Conservation (phyloP, 495 filamentous ascomycete species). For the Lentithecium fluviatile region DNA sequence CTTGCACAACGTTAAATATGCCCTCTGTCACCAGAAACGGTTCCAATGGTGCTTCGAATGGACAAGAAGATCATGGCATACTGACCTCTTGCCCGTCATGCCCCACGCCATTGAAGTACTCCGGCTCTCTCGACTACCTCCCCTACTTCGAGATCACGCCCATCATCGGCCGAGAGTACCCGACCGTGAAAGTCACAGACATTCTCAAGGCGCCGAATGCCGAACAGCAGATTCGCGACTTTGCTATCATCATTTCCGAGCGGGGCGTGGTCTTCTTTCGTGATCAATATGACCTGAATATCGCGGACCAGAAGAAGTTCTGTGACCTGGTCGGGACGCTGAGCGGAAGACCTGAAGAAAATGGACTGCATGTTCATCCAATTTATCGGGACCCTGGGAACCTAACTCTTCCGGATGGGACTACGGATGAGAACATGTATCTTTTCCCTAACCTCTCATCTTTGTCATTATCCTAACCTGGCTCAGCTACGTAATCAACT, state of each 20-base stretch:
- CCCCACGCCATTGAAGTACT: conserved; percentile 27
- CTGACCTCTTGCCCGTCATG: conserved; percentile 22
- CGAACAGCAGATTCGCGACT: conserved; percentile 28
- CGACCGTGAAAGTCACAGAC: conserved; percentile 20
- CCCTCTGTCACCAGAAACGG: background rate
- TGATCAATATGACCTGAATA: conserved; percentile 44
- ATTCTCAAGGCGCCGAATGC: conserved; percentile 22
- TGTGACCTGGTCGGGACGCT: conserved; percentile 45
- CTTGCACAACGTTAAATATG: too few relatives aligned
- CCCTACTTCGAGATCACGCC: conserved; percentile 32
- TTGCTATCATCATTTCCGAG: conserved; percentile 33
- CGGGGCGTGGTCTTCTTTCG: conserved; percentile 42
- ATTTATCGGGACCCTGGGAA: conserved; percentile 47
- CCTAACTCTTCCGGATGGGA: conserved; percentile 46
- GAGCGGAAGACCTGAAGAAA: conserved; percentile 46
- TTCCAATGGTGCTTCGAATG: conserved; percentile 12
- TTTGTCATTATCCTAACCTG: background rate
- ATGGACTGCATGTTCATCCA: conserved; percentile 49
- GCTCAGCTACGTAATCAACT: conserved; percentile 50
- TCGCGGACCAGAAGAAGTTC: conserved; percentile 46
- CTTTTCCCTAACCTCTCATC: background rate
- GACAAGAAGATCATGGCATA: conserved; percentile 18
- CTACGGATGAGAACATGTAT: conserved; percentile 38
- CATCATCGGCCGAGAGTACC: conserved; percentile 32
- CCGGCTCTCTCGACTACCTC: conserved; percentile 28